Percentiles rank a stretch among this genome's conserved stretches.
Evolutionary conservation across 495 filamentous ascomycete genomes (phyloP).

Genomic region (Delitschia confertaspora): DNA sequence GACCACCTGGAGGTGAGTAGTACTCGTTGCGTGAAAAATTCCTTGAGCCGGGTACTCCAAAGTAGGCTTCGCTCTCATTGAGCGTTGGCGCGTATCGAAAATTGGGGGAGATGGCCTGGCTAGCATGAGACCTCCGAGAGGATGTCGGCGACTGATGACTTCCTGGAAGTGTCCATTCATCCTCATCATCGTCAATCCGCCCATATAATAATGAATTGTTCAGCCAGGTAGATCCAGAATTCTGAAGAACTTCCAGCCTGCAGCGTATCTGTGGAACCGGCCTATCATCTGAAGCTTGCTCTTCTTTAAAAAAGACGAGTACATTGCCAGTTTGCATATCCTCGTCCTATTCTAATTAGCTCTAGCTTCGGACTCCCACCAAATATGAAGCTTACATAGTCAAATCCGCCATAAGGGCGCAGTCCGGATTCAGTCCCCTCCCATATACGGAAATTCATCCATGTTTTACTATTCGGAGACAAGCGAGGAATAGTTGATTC

Average conservation of each 20-base stretch:
- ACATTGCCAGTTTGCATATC: conserved; percentile 29
- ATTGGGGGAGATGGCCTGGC: conserved; percentile 1
- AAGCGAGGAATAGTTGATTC: conserved; percentile 8
- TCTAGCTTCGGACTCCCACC: background rate
- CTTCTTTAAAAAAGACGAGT: conserved; percentile 29
- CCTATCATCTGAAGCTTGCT: conserved; percentile 22
- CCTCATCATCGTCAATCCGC: conserved; percentile 22
- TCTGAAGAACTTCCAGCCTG: conserved; percentile 22
- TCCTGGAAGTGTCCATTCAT: conserved; percentile 22
- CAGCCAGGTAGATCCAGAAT: conserved; percentile 26
- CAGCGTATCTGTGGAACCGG: conserved; percentile 23
- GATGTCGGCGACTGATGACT: conserved; percentile 6
- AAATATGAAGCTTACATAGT: conserved; percentile 14
- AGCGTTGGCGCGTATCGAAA: conserved; percentile 8
- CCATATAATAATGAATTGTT: conserved; percentile 23
- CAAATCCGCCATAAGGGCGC: conserved; percentile 24
- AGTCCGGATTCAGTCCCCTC: conserved; percentile 21
- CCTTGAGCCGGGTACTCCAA: conserved; percentile 7
- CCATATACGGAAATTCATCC: conserved; percentile 27
- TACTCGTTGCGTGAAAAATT: conserved; percentile 2
- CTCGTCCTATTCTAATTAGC: conserved; percentile 20
- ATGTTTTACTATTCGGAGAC: conserved; percentile 16
- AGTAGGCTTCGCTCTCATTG: conserved; percentile 17
- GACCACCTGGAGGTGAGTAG: conserved; percentile 3
- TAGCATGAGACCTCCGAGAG: background rate